Base-by-base conservation (phyloP, 2,329 filamentous ascomycete genomes). In the Venturia oleaginea region DNA sequence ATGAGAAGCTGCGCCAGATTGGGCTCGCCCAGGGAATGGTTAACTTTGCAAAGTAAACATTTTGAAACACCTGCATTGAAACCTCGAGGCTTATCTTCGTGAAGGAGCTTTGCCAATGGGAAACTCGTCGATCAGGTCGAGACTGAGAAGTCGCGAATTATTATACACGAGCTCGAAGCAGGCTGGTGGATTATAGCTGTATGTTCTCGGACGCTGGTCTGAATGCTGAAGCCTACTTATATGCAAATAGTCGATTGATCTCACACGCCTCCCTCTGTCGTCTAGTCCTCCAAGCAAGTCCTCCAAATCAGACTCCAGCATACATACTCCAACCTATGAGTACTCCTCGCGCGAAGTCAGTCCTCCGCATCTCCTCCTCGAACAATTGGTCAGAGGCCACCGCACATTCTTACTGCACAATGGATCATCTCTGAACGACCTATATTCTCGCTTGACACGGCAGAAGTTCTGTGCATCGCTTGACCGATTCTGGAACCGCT, bases 21-120 rank as follows among this genome's bases (percentile, higher is more conserved):
- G 94, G 94, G 43, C 85, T 99, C 67, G 94, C 94, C 48, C 94
- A 99, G 78, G 94, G 92, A 73, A 96, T 97, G 88, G 88, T 96
- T 66, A 90, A 87, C 73, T 99, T 99, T 78, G 90, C 90, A 69
- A 84, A 81, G 84, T 57, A 57, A 57, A 10, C 17, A 8, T 27
- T 19, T 30, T 22, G 10, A 15, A 19, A 34, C 30, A 19, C 19
- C 13, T 22, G 30, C 27, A 22, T 34, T n/a, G 51, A 19, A 15
- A 15, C 87, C 77, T 42, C 62, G 32, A 8, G 17, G 24, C 24
- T 60, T 19, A 71, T 88, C 87, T 72, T 34, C 51, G 27, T 57
- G 17, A 34, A 57, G 51, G 24, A 92, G 87, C 70, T 99, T 99
- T 76, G 89, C 92, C 2, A 83, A 85, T 67, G 90, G 87, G 66